Percentiles rank a stretch among this genome's conserved stretches.
Conservation (phyloP, 306 rosid species). For the Senna tora region DNA sequence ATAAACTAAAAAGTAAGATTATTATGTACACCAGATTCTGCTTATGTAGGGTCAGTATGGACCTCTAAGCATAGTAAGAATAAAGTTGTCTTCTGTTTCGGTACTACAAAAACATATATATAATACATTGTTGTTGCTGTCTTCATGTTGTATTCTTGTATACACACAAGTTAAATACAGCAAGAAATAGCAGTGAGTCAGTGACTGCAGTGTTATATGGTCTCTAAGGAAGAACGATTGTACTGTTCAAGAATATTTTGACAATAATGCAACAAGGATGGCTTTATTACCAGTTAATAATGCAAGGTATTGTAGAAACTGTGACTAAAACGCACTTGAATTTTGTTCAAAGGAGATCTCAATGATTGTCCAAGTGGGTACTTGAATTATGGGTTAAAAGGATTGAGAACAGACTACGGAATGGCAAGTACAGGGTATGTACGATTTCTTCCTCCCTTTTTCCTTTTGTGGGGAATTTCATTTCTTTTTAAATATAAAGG, state of each 20-base stretch:
- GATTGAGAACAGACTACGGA: not conserved
- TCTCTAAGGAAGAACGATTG: not conserved
- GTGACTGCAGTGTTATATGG: not conserved
- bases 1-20: slow-evolving; percentile 38
- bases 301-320: not conserved
- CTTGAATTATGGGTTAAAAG: not conserved
- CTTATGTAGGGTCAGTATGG: slow-evolving; percentile 31
- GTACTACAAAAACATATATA: not conserved
- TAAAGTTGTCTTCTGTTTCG: slow-evolving; percentile 29
- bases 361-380: not conserved
- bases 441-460: not conserved
- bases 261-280: not conserved
- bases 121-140: not conserved
- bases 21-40: slow-evolving; percentile 28
- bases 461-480: not conserved
- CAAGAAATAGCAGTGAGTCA: not conserved
- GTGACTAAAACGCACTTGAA: not conserved
- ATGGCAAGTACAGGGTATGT: not conserved
- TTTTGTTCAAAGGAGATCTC: not conserved
- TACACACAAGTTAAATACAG: not conserved
- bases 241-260: not conserved
- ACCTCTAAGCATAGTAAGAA: slow-evolving; percentile 27
- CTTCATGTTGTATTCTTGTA: not conserved
- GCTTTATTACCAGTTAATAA: not conserved
- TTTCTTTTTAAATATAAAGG: not conserved